Evolutionary conservation across 768 basidiomycete genomes (phyloP).

Genomic region (Cystofilobasidium ferigula): DNA sequence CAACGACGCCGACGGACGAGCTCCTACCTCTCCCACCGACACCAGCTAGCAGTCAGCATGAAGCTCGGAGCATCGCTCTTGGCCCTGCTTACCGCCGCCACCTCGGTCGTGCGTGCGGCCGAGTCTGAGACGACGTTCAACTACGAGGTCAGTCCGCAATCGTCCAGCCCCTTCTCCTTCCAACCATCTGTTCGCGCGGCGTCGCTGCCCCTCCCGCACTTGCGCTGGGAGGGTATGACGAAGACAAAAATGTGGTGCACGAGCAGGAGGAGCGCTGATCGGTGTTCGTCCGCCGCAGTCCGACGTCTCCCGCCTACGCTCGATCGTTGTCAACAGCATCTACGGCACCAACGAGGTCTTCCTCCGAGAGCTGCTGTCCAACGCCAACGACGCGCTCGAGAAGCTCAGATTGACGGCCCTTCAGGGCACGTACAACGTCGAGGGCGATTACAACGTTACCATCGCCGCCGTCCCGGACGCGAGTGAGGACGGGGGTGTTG

Average conservation of each 20-base stretch:
- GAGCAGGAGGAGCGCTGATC: too few species aligned
- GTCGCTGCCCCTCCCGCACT: too few species aligned
- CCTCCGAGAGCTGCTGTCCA: constrained; percentile 48
- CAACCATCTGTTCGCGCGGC: not conserved
- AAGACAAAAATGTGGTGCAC: too few species aligned
- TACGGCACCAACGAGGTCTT: constrained; percentile 12
- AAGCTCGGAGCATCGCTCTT: not conserved
- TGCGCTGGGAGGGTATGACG: too few species aligned
- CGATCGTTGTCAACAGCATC: constrained; percentile 24
- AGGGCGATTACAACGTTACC: constrained; percentile 66
- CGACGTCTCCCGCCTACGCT: constrained; percentile 22
- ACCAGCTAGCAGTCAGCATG: not conserved
- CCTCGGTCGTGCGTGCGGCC: not conserved
- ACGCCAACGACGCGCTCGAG: constrained; percentile 93
- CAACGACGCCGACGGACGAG: too few species aligned
- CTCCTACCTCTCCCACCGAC: too few species aligned
- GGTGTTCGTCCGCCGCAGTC: not conserved
- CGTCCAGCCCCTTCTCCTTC: too few species aligned
- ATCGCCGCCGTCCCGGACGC: constrained; percentile 58
- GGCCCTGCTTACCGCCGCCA: not conserved
- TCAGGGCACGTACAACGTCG: constrained; percentile 59
- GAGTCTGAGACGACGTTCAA: not conserved
- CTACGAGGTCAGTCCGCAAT: not conserved
- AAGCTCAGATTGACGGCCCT: constrained; percentile 78
- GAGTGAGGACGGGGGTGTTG: constrained; percentile 53